phyloP scores from a whole-genome alignment of 805 yeast species.

The Nakazawaea laoshanensis region DNA sequence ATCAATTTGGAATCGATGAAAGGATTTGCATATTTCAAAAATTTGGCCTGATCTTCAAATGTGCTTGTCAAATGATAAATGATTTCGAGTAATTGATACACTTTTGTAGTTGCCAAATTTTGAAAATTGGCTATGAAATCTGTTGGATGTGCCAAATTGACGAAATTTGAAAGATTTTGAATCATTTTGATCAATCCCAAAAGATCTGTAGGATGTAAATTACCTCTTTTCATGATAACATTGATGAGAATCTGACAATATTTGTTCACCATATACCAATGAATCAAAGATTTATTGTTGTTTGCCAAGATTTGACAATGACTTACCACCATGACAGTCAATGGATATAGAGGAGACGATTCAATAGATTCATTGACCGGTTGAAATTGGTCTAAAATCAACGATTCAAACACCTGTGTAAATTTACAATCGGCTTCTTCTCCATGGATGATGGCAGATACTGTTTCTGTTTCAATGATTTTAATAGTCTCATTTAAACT shows the following conservation, averaged over 20 bases:
- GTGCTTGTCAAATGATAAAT: slow-evolving; percentile 1
- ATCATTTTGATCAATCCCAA: slow-evolving; percentile 2
- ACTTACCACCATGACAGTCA: neutral
- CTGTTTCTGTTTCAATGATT: slow-evolving; percentile 2
- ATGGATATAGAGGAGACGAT: slow-evolving; percentile 1
- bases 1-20: neutral
- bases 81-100: slow-evolving; percentile 1
- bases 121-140: neutral
- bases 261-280: slow-evolving; percentile 5
- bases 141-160: neutral
- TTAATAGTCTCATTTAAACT: neutral
- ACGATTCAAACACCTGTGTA: neutral
- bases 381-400: slow-evolving; percentile 3
- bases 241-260: slow-evolving; percentile 1
- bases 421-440: slow-evolving; percentile 4
- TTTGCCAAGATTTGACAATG: slow-evolving; percentile 3
- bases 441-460: slow-evolving; percentile 6
- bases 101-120: neutral
- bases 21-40: neutral
- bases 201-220: neutral
- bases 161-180: neutral
- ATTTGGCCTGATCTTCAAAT: slow-evolving; percentile 1
- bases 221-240: slow-evolving; percentile 1
- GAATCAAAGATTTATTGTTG: neutral
- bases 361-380: neutral